phyloP scores from a whole-genome alignment of 2,329 filamentous ascomycete genomes.

The Trichoderma polysporum region DNA sequence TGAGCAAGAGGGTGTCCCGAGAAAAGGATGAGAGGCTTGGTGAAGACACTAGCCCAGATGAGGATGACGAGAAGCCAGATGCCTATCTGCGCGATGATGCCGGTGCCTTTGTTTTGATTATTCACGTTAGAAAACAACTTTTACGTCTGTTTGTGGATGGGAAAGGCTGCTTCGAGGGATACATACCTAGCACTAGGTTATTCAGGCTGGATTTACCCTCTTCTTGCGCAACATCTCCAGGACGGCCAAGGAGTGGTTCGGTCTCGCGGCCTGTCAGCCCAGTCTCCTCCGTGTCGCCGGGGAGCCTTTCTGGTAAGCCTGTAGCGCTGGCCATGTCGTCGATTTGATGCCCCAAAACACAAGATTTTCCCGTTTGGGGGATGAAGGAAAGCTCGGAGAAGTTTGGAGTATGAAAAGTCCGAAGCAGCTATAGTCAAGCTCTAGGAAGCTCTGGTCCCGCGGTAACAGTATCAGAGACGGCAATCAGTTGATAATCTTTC shows the following conservation, averaged over 20 bases:
- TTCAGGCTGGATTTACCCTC: constrained; percentile 61
- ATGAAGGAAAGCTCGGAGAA: neutral
- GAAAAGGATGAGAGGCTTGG: constrained; percentile 73
- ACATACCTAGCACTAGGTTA: constrained; percentile 72
- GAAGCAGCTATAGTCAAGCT: neutral
- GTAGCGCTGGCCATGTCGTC: constrained; percentile 65
- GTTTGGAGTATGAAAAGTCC: neutral
- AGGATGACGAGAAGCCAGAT: constrained; percentile 71
- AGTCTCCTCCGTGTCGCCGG: constrained; percentile 23
- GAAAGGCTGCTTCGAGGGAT: neutral
- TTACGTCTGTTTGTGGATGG: neutral
- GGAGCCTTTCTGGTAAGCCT: constrained; percentile 57
- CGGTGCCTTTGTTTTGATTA: constrained; percentile 64
- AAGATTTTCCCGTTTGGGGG: no score
- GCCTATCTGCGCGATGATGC: constrained; percentile 75
- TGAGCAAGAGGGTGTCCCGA: constrained; percentile 79
- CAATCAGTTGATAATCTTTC: neutral
- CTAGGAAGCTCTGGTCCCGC: neutral
- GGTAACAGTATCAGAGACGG: neutral
- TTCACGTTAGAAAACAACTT: neutral
- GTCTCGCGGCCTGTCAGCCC: constrained; percentile 35
- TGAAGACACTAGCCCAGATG: constrained; percentile 76
- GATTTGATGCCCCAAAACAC: neutral
- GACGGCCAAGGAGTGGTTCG: constrained; percentile 50
- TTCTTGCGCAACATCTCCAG: constrained; percentile 71